Evolutionary conservation across 2,329 filamentous ascomycete genomes (phyloP).

Genomic region (Talaromyces sp.): DNA sequence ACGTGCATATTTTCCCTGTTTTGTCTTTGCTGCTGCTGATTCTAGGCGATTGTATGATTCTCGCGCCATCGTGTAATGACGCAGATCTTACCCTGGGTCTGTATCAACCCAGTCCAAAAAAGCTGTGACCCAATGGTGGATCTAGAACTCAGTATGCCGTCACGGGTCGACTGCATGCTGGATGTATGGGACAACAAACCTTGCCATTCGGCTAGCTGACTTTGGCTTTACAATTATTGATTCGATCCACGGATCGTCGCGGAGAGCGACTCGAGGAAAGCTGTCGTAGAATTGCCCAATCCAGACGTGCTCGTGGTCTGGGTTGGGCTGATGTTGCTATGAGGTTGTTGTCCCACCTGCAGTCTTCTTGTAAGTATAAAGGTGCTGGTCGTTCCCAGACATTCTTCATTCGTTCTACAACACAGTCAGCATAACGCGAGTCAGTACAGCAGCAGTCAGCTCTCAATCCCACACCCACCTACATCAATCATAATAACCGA

Average conservation of each 20-base stretch:
- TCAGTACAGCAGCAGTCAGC: background rate
- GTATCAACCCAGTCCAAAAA: background rate
- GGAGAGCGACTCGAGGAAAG: background rate
- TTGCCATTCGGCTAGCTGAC: background rate
- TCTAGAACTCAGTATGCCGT: constrained; percentile 1
- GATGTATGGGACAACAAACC: background rate
- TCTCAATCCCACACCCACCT: background rate
- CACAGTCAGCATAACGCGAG: background rate
- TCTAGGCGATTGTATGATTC: background rate
- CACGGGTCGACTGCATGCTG: background rate
- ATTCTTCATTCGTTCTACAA: too few species aligned
- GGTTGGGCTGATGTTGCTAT: constrained; percentile 7
- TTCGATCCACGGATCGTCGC: constrained; percentile 3
- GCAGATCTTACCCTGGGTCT: background rate
- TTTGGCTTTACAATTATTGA: background rate
- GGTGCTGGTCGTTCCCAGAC: background rate
- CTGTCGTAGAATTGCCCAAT: background rate
- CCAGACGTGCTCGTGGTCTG: background rate
- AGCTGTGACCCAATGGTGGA: background rate
- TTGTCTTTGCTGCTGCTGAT: background rate
- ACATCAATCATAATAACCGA: background rate
- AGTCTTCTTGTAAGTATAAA: constrained; percentile 1
- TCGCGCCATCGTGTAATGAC: background rate
- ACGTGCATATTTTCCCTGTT: background rate
- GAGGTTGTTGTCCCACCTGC: background rate